These are phyloP conservation scores for Oxyria digyna DNA, from an alignment of 148 eudicot genomes.

Conservation along the genomic window DNA sequence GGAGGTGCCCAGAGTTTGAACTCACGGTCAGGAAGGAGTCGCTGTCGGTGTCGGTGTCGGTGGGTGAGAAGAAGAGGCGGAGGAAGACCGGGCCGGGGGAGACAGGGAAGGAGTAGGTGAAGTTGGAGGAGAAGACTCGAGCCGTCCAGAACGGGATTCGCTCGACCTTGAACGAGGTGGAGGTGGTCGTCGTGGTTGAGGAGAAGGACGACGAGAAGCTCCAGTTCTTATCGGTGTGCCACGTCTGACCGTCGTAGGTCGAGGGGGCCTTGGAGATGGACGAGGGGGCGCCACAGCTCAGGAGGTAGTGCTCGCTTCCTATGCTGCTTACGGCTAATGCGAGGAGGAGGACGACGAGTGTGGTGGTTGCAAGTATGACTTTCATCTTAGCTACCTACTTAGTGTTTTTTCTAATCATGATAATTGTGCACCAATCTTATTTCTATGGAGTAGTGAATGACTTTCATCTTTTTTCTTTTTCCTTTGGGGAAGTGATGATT, in stretches of 20 bases:
- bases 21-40: not conserved
- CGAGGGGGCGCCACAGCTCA: not conserved
- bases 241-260: not conserved
- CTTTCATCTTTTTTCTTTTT: no score
- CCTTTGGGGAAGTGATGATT: no score
- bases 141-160: conserved; percentile 1
- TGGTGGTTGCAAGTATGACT: no score
- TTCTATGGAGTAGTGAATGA: no score
- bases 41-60: not conserved
- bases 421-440: no score
- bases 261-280: not conserved
- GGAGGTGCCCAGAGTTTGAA: conserved; percentile 7
- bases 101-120: conserved; percentile 3
- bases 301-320: not conserved
- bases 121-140: not conserved
- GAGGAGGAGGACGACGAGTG: not conserved
- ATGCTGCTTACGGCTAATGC: not conserved
- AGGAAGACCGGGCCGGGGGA: conserved; percentile 3
- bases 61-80: conserved; percentile 1
- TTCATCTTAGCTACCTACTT: no score
- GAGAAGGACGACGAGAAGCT: not conserved
- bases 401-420: no score
- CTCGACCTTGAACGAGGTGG: not conserved
- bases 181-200: not conserved
- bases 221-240: not conserved